A percentile compares a stretch with the other conserved stretches of the same genome.
phyloP scores from a whole-genome alignment of 371 early-diverging fungal genomes.

The Rhizopus stolonifer region DNA sequence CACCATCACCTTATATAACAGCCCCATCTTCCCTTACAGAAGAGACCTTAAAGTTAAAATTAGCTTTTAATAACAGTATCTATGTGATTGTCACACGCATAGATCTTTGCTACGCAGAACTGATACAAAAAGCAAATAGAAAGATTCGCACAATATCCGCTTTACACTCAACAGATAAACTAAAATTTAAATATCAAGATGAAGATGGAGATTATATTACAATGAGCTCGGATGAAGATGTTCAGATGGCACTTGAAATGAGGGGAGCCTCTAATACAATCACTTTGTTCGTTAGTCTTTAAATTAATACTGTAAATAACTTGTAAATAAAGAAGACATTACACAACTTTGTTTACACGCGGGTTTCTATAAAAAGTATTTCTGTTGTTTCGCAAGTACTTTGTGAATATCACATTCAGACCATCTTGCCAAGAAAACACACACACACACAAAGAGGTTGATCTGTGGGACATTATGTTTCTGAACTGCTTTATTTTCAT shows the following conservation, averaged over 20 bases:
- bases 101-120: slow-evolving; percentile 68
- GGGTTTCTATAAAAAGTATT: too few species aligned
- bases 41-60: slow-evolving; percentile 68
- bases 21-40: slow-evolving; percentile 9
- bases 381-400: background rate
- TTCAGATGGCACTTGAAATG: slow-evolving; percentile 86
- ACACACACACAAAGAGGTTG: too few species aligned
- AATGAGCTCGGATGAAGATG: slow-evolving; percentile 86
- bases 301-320: slow-evolving; percentile 1
- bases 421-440: too few species aligned
- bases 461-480: too few species aligned
- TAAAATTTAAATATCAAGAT: slow-evolving; percentile 84
- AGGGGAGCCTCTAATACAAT: slow-evolving; percentile 36
- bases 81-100: slow-evolving; percentile 80
- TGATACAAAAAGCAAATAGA: slow-evolving; percentile 78
- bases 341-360: background rate
- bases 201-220: slow-evolving; percentile 89
- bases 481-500: too few species aligned
- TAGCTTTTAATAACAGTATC: slow-evolving; percentile 81
- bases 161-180: slow-evolving; percentile 29
- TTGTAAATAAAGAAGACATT: background rate
- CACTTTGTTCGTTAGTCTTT: slow-evolving; percentile 34
- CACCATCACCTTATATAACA: background rate
- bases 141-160: slow-evolving; percentile 81
- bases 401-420: background rate